Conservation (phyloP, 805 yeast genomes). For the Myxozyma monticola region DNA sequence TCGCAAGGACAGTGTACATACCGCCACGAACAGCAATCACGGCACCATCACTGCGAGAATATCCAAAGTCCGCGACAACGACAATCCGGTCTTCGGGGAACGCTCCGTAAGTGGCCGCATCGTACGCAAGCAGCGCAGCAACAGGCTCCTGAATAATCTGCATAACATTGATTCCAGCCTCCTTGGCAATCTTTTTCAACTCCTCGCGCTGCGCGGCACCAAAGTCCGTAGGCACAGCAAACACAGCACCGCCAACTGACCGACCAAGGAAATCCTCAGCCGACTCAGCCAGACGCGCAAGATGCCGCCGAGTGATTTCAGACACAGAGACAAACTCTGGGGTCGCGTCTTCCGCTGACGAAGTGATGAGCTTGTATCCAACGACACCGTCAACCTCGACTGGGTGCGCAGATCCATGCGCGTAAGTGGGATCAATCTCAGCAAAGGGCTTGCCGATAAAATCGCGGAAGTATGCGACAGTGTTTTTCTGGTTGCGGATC, state of each 20-base stretch:
- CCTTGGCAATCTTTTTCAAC: conserved; percentile 59
- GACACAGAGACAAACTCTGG: conserved; percentile 64
- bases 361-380: conserved; percentile 20
- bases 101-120: conserved; percentile 36
- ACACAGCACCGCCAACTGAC: conserved; percentile 74
- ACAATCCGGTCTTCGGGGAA: conserved; percentile 63
- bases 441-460: conserved; percentile 74
- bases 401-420: conserved; percentile 67
- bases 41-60: conserved; percentile 92
- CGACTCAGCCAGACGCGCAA: conserved; percentile 75
- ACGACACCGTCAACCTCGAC: conserved; percentile 43
- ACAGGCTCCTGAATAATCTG: conserved; percentile 92
- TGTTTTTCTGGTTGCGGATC: conserved; percentile 83
- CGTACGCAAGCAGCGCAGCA: conserved; percentile 86
- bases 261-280: conserved; percentile 92
- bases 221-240: conserved; percentile 90
- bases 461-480: conserved; percentile 91
- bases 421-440: conserved; percentile 65
- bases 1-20: conserved; percentile 80
- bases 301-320: conserved; percentile 81
- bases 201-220: conserved; percentile 68
- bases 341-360: conserved; percentile 47
- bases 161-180: conserved; percentile 74
- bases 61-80: conserved; percentile 96
- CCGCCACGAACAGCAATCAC: conserved; percentile 93